Evolutionary conservation across 1,139 yeast genomes (phyloP).

Genomic region (Candida frijolesensis): DNA sequence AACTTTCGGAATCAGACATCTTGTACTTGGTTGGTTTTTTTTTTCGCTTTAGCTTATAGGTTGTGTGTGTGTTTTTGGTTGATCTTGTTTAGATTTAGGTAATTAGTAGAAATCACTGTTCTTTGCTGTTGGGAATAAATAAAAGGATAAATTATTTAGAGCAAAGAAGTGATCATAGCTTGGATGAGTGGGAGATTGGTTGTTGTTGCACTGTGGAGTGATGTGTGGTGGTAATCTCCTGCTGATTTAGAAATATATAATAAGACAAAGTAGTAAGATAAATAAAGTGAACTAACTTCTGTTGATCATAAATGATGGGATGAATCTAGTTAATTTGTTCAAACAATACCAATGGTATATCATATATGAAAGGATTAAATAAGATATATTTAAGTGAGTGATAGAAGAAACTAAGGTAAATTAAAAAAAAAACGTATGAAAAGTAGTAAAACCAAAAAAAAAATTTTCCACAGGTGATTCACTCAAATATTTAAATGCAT

Average conservation of each 20-base stretch:
- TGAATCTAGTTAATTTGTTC: constrained; percentile 4
- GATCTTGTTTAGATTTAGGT: background rate
- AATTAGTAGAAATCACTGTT: background rate
- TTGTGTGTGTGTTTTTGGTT: background rate
- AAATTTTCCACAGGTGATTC: background rate
- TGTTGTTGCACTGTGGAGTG: background rate
- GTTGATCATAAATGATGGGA: constrained; percentile 7
- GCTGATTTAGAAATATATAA: background rate
- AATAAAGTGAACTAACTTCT: constrained; percentile 5
- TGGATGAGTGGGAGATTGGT: constrained; percentile 2
- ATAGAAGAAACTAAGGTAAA: too few relatives aligned
- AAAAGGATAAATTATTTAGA: background rate
- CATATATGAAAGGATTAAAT: constrained; percentile 4
- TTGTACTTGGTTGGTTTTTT: background rate
- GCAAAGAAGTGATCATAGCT: constrained; percentile 8
- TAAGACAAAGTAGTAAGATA: background rate
- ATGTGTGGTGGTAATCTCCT: background rate
- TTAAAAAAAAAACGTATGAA: background rate
- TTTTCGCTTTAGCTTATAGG: background rate
- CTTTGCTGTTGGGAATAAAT: background rate
- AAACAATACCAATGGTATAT: constrained; percentile 9
- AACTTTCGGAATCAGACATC: constrained; percentile 53
- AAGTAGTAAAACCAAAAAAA: background rate
- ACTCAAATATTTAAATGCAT: too few relatives aligned
- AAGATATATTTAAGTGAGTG: background rate